Percentiles rank a stretch among this genome's conserved stretches.
phyloP scores from a whole-genome alignment of 257 asterid genomes.

The Dorcoceras hygrometricum region DNA sequence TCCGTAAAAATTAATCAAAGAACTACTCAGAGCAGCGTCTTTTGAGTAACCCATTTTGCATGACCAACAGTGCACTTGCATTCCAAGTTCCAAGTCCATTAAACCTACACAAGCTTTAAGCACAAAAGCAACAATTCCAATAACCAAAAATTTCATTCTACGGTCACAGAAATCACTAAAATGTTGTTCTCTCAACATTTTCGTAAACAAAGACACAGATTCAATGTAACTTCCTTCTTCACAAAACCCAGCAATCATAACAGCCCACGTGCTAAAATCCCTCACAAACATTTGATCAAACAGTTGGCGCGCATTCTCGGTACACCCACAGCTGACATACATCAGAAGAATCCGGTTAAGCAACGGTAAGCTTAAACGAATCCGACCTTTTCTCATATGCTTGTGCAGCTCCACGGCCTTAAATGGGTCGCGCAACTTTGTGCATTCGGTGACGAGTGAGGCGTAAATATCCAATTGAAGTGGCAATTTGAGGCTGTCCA shows the following conservation, averaged over 20 bases:
- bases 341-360: conserved; percentile 51
- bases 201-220: conserved; percentile 40
- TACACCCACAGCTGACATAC: conserved; percentile 39
- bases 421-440: conserved; percentile 39
- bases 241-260: conserved; percentile 47
- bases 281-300: conserved; percentile 53
- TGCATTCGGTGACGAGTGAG: conserved; percentile 65
- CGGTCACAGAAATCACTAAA: conserved; percentile 26
- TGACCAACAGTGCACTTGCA: conserved; percentile 69
- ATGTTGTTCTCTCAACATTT: conserved; percentile 36
- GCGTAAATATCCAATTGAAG: conserved; percentile 47
- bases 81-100: conserved; percentile 52
- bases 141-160: conserved; percentile 34
- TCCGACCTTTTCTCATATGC: conserved; percentile 43
- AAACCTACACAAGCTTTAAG: conserved; percentile 52
- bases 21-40: conserved; percentile 46
- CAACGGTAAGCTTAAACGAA: conserved; percentile 30
- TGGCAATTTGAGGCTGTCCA: conserved; percentile 59
- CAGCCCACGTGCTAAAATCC: conserved; percentile 64
- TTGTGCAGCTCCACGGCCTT: conserved; percentile 46
- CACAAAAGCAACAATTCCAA: conserved; percentile 57
- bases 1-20: conserved; percentile 68
- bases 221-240: conserved; percentile 40
- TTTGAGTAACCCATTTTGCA: conserved; percentile 50
- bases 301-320: conserved; percentile 48